Percentiles rank a stretch among this genome's conserved stretches.
phyloP scores from a whole-genome alignment of 2,329 filamentous ascomycete genomes.

The Knoxdaviesia capensis region DNA sequence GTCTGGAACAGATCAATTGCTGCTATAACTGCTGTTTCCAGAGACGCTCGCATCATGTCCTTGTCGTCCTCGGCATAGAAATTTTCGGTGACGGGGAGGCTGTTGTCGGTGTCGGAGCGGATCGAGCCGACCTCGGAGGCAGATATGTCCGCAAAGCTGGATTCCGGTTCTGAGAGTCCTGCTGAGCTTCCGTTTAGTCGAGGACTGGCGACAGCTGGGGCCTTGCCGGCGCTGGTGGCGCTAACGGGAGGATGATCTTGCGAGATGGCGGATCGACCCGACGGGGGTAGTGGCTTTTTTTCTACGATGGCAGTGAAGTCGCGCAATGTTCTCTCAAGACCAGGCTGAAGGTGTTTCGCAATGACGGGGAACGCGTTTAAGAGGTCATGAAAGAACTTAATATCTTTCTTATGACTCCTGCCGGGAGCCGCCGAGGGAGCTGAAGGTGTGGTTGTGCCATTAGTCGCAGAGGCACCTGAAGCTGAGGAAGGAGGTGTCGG shows the following conservation, averaged over 20 bases:
- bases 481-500: no score
- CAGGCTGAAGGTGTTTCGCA: conserved; percentile 84
- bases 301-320: conserved; percentile 78
- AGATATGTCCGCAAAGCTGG: no score
- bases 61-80: conserved; percentile 79
- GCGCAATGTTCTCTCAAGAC: conserved; percentile 71
- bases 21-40: conserved; percentile 81
- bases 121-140: conserved; percentile 13
- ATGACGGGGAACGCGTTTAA: conserved; percentile 89
- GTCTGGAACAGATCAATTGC: conserved; percentile 92
- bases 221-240: conserved; percentile 10
- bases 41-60: conserved; percentile 66
- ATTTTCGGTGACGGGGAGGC: conserved; percentile 33
- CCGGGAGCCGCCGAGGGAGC: conserved; percentile 13
- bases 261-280: conserved; percentile 1
- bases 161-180: no score
- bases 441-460: background rate
- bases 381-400: conserved; percentile 77
- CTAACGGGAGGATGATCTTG: conserved; percentile 34
- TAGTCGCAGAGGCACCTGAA: no score
- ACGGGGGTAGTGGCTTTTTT: conserved; percentile 50
- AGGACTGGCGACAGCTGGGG: no score
- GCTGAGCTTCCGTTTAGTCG: no score
- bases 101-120: conserved; percentile 24
- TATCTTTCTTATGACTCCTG: conserved; percentile 61